These are phyloP conservation scores for Chaetomium tenue DNA, from an alignment of 495 filamentous ascomycete genomes.

Conservation along the genomic window DNA sequence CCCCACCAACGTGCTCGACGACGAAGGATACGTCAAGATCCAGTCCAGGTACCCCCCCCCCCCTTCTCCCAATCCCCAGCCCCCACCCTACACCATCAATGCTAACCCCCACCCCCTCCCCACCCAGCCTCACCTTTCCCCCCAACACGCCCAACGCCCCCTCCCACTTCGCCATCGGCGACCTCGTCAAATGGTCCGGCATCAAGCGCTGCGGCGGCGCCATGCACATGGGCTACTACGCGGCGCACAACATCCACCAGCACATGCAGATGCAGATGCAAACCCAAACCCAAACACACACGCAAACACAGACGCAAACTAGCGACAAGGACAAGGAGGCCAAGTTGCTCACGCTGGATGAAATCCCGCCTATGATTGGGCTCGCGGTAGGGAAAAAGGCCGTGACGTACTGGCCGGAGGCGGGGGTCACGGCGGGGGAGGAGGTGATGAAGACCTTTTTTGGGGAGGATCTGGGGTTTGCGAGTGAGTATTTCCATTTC, in stretches of 20 bases:
- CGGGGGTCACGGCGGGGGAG: conserved; percentile 54
- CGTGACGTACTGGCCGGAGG: conserved; percentile 54
- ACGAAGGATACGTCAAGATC: conserved; percentile 59
- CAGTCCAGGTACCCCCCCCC: conserved; percentile 32
- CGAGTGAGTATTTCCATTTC: conserved; percentile 45
- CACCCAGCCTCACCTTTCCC: conserved; percentile 47
- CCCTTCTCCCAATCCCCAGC: background rate
- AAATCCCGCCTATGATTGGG: conserved; percentile 62
- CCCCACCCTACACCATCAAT: background rate
- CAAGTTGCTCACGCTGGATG: conserved; percentile 45
- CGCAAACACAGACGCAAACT: conserved; percentile 1
- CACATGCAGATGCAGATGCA: conserved; percentile 41
- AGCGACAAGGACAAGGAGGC: conserved; percentile 44
- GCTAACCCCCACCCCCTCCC: background rate
- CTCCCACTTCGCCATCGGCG: conserved; percentile 59
- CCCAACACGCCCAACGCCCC: conserved; percentile 47
- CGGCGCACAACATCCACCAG: conserved; percentile 60
- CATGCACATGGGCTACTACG: conserved; percentile 63
- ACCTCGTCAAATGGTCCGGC: conserved; percentile 60
- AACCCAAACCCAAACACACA: no score
- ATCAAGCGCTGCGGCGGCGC: conserved; percentile 70
- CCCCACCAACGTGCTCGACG: conserved; percentile 46
- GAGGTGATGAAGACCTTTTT: conserved; percentile 61
- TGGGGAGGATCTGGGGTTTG: conserved; percentile 64
- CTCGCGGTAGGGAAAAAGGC: conserved; percentile 65